Conservation (phyloP, 2,329 filamentous ascomycete species). For the Huntiella moniliformis region DNA sequence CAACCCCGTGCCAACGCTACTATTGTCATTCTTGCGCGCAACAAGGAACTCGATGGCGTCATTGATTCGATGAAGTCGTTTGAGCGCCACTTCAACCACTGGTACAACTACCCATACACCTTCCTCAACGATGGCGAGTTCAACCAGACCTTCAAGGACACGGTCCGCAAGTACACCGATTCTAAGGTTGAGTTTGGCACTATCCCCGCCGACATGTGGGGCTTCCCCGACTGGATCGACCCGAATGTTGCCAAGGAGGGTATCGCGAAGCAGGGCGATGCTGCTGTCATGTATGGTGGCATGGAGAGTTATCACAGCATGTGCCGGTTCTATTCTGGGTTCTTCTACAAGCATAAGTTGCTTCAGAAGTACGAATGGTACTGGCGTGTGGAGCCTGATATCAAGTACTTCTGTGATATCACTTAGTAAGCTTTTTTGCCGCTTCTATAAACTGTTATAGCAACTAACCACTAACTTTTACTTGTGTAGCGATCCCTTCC, state of each 20-base stretch:
- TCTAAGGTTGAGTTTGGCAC: slow-evolving; percentile 78
- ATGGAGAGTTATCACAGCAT: slow-evolving; percentile 98
- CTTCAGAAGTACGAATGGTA: slow-evolving; percentile 98
- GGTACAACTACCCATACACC: slow-evolving; percentile 97
- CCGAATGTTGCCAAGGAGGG: slow-evolving; percentile 85
- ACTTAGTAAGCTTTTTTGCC: slow-evolving; percentile 52
- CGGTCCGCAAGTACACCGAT: slow-evolving; percentile 78
- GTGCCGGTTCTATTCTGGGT: slow-evolving; percentile 98
- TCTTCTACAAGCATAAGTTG: slow-evolving; percentile 94
- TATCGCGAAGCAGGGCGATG: slow-evolving; percentile 89
- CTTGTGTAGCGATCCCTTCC: slow-evolving; percentile 64
- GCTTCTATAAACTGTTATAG: neutral
- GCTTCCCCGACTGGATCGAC: slow-evolving; percentile 92
- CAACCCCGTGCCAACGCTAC: slow-evolving; percentile 78
- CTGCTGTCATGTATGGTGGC: slow-evolving; percentile 96
- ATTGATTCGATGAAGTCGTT: slow-evolving; percentile 95
- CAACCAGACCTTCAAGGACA: slow-evolving; percentile 81
- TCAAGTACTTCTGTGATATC: slow-evolving; percentile 99
- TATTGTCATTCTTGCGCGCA: slow-evolving; percentile 86
- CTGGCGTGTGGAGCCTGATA: slow-evolving; percentile 96
- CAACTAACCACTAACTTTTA: neutral
- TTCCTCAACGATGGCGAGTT: slow-evolving; percentile 97
- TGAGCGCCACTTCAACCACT: slow-evolving; percentile 95
- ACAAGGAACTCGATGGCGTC: slow-evolving; percentile 91
- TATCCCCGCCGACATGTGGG: slow-evolving; percentile 83